Base-by-base conservation (phyloP, 768 basidiomycete genomes). In the Rhodotorula sphaerocarpa region DNA sequence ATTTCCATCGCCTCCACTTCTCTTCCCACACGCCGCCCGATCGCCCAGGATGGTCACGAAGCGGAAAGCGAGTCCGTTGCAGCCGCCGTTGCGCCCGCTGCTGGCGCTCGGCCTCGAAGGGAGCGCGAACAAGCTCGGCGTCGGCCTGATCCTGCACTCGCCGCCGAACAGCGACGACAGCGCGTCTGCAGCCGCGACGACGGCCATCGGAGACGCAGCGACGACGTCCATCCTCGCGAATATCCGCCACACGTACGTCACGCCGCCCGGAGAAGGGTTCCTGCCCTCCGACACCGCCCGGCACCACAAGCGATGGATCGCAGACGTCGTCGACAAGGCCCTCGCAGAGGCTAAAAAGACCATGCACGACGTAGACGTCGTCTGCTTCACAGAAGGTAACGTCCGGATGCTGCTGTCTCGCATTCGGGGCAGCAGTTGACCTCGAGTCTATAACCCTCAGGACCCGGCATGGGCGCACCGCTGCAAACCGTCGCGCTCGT, bases 401-500 rank as follows among this genome's bases (percentile, higher is more conserved):
- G 36, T 39, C 41, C 77, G 64, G 27, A 7, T 46, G 7, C n/a
- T 9, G 45, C 45, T 3, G 27, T 39, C 16, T 39, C 10, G 36
- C 36, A 39, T 20, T 23, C 7, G 27, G 9, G 45, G 15, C 31
- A n/a, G n/a, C n/a, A n/a, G n/a, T n/a, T 23, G 21, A 21, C 23
- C 46, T 31, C 10, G 1, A 10, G 54, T 43, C 59, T n/a, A n/a
- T n/a, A n/a, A n/a, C n/a, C n/a, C n/a, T n/a, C 70, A 96, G 93
- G 95, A 3, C 95, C 95, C n/a, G 95, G 95, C 1, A 99, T 99
- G 95, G 95, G 95, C 50, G 91, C 89, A 41, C 95, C 95, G 3
- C 76, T 99, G 41, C 90, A 93, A 72, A 91, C 92, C 5, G 90
- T 97, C 20, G 92, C 89, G 2, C 77, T 99, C 31, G 87, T 97